phyloP scores from a whole-genome alignment of 75 land plant species.

The Ceratopteris richardii region DNA sequence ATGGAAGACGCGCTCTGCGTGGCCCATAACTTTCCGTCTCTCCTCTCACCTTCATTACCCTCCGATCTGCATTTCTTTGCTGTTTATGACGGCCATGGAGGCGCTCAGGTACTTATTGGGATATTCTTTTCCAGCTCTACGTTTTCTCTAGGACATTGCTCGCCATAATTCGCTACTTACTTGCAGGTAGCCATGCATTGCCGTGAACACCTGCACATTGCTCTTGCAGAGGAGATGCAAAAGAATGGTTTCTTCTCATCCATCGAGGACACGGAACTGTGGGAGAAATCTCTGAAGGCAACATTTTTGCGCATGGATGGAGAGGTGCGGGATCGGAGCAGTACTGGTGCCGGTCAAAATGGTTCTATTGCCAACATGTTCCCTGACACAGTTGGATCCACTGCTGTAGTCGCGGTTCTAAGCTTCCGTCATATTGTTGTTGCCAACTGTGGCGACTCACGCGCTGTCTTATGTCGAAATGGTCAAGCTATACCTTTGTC shows the following conservation, averaged over 20 bases:
- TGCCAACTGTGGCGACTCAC: too few relatives aligned
- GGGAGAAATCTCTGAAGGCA: conserved; percentile 29
- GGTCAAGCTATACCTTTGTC: too few relatives aligned
- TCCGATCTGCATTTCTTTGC: conserved; percentile 36
- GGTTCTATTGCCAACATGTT: conserved; percentile 29
- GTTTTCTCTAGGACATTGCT: too few relatives aligned
- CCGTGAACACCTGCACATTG: conserved; percentile 45
- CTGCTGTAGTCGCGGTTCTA: conserved; percentile 53
- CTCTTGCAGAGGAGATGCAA: conserved; percentile 43
- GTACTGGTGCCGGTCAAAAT: conserved; percentile 29
- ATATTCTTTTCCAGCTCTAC: too few relatives aligned
- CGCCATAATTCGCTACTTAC: too few relatives aligned
- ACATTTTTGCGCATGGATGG: conserved; percentile 47
- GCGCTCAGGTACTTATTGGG: conserved; percentile 29
- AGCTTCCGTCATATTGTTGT: conserved; percentile 37
- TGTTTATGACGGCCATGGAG: conserved; percentile 58
- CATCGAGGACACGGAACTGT: conserved; percentile 25
- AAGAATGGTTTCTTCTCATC: conserved; percentile 33
- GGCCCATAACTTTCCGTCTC: conserved; percentile 29
- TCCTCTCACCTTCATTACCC: conserved; percentile 31
- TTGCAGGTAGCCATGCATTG: conserved; percentile 60
- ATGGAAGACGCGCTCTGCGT: conserved; percentile 70
- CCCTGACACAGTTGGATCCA: conserved; percentile 49
- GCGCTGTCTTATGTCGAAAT: too few relatives aligned
- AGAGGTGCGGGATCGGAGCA: conserved; percentile 16